Conservation (phyloP, 805 yeast species). For the Hanseniaspora nectarophila region DNA sequence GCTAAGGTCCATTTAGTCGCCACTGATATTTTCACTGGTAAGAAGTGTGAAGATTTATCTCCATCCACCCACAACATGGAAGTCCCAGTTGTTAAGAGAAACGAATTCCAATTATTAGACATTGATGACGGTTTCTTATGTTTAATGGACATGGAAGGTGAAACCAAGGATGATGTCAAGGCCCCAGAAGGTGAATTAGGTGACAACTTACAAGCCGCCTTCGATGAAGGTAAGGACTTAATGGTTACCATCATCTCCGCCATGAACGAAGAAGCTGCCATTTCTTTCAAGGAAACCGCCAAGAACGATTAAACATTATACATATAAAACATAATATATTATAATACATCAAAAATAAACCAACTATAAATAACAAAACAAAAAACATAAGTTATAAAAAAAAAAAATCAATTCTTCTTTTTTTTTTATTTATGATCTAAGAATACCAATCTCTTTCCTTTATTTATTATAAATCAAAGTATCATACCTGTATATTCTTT, state of each 20-base stretch:
- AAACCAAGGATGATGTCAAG: constrained; percentile 97
- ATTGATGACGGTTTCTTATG: constrained; percentile 96
- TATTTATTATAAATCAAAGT: too few relatives aligned
- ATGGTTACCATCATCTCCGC: constrained; percentile 93
- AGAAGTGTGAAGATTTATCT: constrained; percentile 98
- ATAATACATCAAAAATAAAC: too few relatives aligned
- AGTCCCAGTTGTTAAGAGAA: constrained; percentile 94
- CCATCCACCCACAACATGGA: constrained; percentile 99
- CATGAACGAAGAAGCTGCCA: constrained; percentile 99
- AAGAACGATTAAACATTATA: constrained; percentile 33
- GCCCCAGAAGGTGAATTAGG: constrained; percentile 97
- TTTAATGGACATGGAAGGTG: constrained; percentile 94
- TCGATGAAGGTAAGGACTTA: constrained; percentile 97
- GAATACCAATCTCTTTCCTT: too few relatives aligned
- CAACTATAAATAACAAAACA: too few relatives aligned
- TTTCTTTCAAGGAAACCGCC: constrained; percentile 98
- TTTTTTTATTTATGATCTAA: too few relatives aligned
- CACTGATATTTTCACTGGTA: constrained; percentile 95
- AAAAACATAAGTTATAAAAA: too few relatives aligned
- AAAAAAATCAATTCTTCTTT: too few relatives aligned
- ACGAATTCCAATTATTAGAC: constrained; percentile 93
- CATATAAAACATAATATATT: too few relatives aligned
- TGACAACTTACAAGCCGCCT: constrained; percentile 79
- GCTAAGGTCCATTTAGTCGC: constrained; percentile 99
- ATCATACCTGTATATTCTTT: too few relatives aligned